These are phyloP conservation scores for Astragalus membranaceus DNA, from an alignment of 306 rosid species.

Conservation along the genomic window DNA sequence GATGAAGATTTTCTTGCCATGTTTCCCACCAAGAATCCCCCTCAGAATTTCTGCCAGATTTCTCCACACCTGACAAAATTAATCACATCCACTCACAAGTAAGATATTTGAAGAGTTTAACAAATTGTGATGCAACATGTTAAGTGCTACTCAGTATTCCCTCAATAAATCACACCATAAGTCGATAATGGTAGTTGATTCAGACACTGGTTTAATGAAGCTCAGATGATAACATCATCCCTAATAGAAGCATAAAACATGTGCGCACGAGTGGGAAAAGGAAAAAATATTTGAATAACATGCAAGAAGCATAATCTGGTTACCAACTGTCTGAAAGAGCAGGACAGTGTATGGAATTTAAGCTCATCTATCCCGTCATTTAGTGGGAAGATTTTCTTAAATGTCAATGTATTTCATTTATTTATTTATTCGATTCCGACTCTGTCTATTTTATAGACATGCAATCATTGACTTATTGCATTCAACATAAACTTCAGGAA, in stretches of 20 bases:
- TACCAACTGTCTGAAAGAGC: neutral
- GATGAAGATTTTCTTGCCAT: slow-evolving; percentile 97
- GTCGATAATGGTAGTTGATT: slow-evolving; percentile 14
- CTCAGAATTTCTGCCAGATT: slow-evolving; percentile 87
- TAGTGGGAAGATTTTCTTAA: neutral
- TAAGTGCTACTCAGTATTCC: neutral
- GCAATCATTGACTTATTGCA: neutral
- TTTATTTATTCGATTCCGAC: neutral
- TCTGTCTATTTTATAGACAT: neutral
- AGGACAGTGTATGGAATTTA: neutral
- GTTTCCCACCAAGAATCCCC: slow-evolving; percentile 99
- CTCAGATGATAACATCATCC: neutral
- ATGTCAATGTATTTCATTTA: neutral
- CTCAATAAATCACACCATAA: slow-evolving; percentile 1
- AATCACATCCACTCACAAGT: slow-evolving; percentile 4
- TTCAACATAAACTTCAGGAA: neutral
- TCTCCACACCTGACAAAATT: slow-evolving; percentile 70
- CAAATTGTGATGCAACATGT: neutral
- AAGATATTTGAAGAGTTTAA: slow-evolving; percentile 7
- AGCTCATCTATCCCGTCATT: neutral
- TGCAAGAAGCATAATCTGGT: slow-evolving; percentile 14
- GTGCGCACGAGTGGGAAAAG: neutral
- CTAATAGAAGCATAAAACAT: neutral
- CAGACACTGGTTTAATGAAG: slow-evolving; percentile 1
- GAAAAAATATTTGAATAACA: neutral